Conservation (phyloP, 805 yeast genomes). For the Teunomyces stri region DNA sequence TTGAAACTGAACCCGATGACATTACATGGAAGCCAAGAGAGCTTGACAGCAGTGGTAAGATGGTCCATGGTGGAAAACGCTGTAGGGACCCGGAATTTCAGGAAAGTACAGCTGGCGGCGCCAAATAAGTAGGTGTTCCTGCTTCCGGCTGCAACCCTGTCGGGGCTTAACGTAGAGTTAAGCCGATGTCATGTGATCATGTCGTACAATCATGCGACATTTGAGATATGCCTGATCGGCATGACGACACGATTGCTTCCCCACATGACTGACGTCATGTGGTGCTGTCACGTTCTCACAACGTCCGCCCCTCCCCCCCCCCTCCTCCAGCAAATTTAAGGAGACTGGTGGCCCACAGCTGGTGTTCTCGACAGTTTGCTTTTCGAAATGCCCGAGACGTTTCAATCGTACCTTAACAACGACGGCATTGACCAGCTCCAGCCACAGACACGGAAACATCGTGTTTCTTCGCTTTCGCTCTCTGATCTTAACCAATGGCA, state of each 20-base stretch:
- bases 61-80: not conserved
- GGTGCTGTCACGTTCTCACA: not conserved
- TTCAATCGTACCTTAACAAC: slow-evolving; percentile 60
- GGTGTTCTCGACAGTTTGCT: too few species aligned
- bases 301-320: too few species aligned
- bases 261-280: not conserved
- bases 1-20: slow-evolving; percentile 11
- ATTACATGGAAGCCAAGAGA: slow-evolving; percentile 15
- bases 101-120: too few species aligned
- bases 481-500: slow-evolving; percentile 68
- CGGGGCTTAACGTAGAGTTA: not conserved
- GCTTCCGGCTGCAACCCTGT: not conserved
- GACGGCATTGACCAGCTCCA: slow-evolving; percentile 69
- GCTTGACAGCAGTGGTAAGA: not conserved
- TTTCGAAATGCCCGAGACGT: not conserved
- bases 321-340: not conserved
- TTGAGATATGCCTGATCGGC: too few species aligned
- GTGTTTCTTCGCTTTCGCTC: slow-evolving; percentile 64
- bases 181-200: not conserved
- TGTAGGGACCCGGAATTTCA: not conserved
- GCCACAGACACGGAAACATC: slow-evolving; percentile 59
- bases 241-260: not conserved
- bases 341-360: not conserved
- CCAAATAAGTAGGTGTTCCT: not conserved
- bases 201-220: not conserved